Conservation (phyloP, 2,329 filamentous ascomycete species). For the Colletotrichum endophyticum region DNA sequence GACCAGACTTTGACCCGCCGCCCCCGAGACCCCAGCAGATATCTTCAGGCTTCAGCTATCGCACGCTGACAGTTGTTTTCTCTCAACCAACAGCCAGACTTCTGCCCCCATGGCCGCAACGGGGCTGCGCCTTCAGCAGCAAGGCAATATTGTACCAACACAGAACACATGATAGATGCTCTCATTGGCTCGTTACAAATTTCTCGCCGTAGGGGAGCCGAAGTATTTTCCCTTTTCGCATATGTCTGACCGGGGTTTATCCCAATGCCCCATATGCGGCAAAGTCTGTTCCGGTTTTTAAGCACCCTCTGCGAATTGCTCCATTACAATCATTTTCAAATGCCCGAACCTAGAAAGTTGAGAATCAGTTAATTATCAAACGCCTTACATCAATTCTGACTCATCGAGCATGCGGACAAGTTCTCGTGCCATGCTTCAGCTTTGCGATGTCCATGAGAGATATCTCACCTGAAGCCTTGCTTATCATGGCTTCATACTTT, state of each 20-base stretch:
- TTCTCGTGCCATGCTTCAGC: not conserved
- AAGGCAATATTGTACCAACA: not conserved
- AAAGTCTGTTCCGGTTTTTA: not conserved
- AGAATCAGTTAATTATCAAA: not conserved
- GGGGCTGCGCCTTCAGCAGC: not conserved
- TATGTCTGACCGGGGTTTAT: not conserved
- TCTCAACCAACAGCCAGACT: not conserved
- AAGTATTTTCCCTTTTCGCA: not conserved
- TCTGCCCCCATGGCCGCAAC: not conserved
- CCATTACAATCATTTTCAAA: not conserved
- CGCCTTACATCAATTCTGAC: accelerated
- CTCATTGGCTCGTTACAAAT: not conserved
- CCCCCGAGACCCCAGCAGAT: not conserved
- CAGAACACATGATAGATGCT: not conserved
- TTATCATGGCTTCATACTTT: not conserved
- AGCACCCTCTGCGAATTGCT: not conserved
- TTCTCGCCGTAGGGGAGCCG: not conserved
- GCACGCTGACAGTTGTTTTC: not conserved
- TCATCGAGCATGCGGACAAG: not conserved
- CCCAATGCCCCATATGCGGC: not conserved
- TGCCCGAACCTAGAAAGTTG: not conserved
- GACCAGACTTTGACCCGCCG: not conserved
- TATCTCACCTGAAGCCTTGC: not conserved
- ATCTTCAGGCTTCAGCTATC: not conserved
- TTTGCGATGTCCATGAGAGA: not conserved